Evolutionary conservation across 257 asterid species (phyloP).

Genomic region (Henckelia pumila): DNA sequence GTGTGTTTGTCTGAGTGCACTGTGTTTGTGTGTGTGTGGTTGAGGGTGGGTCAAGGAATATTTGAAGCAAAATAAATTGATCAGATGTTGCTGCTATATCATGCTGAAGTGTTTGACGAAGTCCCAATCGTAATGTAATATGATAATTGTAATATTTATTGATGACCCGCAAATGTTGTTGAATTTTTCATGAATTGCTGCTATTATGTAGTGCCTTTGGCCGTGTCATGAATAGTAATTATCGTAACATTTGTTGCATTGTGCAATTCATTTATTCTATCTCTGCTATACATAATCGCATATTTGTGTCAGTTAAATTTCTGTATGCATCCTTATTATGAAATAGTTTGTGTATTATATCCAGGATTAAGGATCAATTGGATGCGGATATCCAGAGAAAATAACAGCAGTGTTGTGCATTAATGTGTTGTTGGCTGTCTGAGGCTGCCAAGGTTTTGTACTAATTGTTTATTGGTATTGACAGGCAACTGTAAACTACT

Average conservation of each 20-base stretch:
- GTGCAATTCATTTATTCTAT: background rate
- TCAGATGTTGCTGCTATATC: background rate
- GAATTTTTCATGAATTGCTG: background rate
- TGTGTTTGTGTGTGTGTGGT: background rate
- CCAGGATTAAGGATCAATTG: background rate
- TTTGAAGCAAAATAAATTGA: background rate
- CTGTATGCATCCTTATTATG: background rate
- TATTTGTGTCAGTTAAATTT: background rate
- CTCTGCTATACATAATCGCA: background rate
- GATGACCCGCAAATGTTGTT: background rate
- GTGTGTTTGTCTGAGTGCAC: background rate
- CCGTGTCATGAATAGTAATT: background rate
- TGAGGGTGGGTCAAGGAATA: background rate
- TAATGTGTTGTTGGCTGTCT: constrained; percentile 4
- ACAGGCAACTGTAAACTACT: constrained; percentile 23
- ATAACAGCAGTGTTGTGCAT: background rate
- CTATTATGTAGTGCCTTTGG: background rate
- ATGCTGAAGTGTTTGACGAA: background rate
- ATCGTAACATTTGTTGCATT: background rate
- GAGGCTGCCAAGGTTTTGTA: background rate
- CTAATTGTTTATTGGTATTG: constrained; percentile 3
- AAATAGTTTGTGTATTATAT: background rate
- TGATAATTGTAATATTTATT: background rate
- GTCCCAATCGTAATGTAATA: background rate
- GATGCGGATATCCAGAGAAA: background rate